phyloP scores from a whole-genome alignment of 192 early-diverging fungal genomes.

The Entophlyctis helioformis region DNA sequence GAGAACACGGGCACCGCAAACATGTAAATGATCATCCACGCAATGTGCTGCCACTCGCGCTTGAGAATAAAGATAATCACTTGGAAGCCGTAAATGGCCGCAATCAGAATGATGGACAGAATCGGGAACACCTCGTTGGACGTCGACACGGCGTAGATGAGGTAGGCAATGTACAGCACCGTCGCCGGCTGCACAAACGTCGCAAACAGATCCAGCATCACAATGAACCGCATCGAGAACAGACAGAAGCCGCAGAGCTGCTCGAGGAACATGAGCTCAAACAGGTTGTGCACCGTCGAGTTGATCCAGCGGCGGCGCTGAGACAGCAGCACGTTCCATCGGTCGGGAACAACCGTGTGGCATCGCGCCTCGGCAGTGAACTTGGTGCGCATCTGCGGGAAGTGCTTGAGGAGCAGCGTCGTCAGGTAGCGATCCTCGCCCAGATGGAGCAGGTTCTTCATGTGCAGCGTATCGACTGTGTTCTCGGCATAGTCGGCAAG shows the following conservation, averaged over 20 bases:
- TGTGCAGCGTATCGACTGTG: constrained; percentile 90
- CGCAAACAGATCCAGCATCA: constrained; percentile 88
- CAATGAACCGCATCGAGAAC: constrained; percentile 89
- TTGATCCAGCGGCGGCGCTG: constrained; percentile 94
- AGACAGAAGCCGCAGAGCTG: constrained; percentile 86
- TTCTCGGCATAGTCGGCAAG: constrained; percentile 92
- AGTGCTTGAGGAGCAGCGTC: constrained; percentile 89
- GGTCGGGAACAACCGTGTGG: constrained; percentile 72
- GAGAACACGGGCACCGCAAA: constrained; percentile 73
- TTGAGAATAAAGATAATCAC: constrained; percentile 66
- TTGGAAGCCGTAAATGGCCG: constrained; percentile 72
- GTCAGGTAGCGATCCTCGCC: constrained; percentile 91
- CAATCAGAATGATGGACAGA: constrained; percentile 70
- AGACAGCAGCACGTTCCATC: constrained; percentile 71
- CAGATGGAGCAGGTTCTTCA: constrained; percentile 95
- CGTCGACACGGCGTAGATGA: constrained; percentile 57
- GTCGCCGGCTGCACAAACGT: constrained; percentile 82
- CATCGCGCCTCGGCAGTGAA: constrained; percentile 80
- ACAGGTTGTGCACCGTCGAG: constrained; percentile 82
- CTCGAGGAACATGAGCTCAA: constrained; percentile 68
- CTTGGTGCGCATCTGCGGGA: constrained; percentile 82
- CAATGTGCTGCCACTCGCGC: constrained; percentile 31
- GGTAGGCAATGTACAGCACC: constrained; percentile 33
- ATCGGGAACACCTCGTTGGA: constrained; percentile 31
- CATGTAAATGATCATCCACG: constrained; percentile 55